Conservation (phyloP, 2,329 filamentous ascomycete species). For the Aspergillus sp. region DNA sequence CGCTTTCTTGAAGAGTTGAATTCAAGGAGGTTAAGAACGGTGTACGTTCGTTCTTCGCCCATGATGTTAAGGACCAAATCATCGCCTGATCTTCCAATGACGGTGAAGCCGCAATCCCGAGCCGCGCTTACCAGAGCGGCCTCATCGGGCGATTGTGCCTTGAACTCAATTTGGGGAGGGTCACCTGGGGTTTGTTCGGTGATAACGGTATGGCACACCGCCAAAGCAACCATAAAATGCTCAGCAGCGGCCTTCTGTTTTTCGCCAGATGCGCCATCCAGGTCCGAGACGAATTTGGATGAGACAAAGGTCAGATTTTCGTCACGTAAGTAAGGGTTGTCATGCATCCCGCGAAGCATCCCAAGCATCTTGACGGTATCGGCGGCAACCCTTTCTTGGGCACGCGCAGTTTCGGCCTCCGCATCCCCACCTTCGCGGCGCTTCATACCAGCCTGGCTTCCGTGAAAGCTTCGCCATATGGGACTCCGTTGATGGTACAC, state of each 20-base stretch:
- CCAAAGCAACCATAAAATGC: constrained; percentile 87
- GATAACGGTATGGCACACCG: constrained; percentile 94
- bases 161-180: constrained; percentile 83
- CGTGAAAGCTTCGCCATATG: constrained; percentile 95
- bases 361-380: constrained; percentile 64
- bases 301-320: constrained; percentile 88
- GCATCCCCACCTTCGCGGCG: constrained; percentile 81
- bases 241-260: constrained; percentile 71
- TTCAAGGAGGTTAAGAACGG: constrained; percentile 86
- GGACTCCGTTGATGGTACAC: constrained; percentile 87
- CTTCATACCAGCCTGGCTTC: constrained; percentile 97
- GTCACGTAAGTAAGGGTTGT: constrained; percentile 85
- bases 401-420: constrained; percentile 65
- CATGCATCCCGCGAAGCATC: constrained; percentile 63
- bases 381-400: constrained; percentile 66
- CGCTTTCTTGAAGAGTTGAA: constrained; percentile 96
- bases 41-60: constrained; percentile 75
- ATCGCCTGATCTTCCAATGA: constrained; percentile 69
- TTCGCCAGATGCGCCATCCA: constrained; percentile 64
- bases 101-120: constrained; percentile 88
- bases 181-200: constrained; percentile 81
- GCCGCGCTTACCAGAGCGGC: constrained; percentile 89
- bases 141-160: constrained; percentile 94
- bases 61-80: constrained; percentile 79
- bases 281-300: constrained; percentile 75